Base-by-base conservation (phyloP, 225 moss, liverwort and hornwort species). In the Lunularia cruciata region DNA sequence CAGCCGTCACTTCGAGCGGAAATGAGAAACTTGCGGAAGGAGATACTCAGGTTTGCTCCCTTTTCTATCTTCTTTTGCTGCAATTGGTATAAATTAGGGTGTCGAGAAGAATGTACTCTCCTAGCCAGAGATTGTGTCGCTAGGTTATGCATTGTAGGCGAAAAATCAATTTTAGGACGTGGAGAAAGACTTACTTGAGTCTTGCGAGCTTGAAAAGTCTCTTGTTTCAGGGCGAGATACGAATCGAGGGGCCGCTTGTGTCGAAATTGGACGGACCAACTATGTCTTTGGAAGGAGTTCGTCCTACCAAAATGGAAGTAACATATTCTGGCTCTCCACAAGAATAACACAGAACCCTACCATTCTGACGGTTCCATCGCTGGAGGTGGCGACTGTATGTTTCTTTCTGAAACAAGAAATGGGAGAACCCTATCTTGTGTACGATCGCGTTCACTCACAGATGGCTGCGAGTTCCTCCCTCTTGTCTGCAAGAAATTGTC, bases 21-120 rank as follows among this genome's bases (percentile, higher is more conserved):
- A 63, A 46, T 51, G 73, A 67, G 3, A 70, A 60, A 46, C 37
- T 20, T 48, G 35, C 36, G 33, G 54, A 28, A 31, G 71, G 33
- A 48, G 67, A 82, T 28, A 6, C 26, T n/a, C 81, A 82, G 81
- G 81, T 82, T 71, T 47, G 51, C 38, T 64, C 74, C 60, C 71
- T 76, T 40, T n/a, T 9, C 16, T 26, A 40, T 23, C 37, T 3
- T 26, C 54, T 28, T 1, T 23, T 39, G 39, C 57, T 39, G 46
- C 69, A 57, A 40, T 31, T 28, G 47, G 0, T 18, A 19, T 32
- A 26, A 53, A 43, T 47, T 71, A 71, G 73, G 73, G 68, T 15
- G 68, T 69, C 54, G 45, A 31, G 23, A 65, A 14, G 51, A 53
- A 60, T 65, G 27, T 60, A 48, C 16, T 25, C 63, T 26, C 28